These are phyloP conservation scores for Yarrowia porcina DNA, from an alignment of 805 yeast genomes.

Conservation along the genomic window DNA sequence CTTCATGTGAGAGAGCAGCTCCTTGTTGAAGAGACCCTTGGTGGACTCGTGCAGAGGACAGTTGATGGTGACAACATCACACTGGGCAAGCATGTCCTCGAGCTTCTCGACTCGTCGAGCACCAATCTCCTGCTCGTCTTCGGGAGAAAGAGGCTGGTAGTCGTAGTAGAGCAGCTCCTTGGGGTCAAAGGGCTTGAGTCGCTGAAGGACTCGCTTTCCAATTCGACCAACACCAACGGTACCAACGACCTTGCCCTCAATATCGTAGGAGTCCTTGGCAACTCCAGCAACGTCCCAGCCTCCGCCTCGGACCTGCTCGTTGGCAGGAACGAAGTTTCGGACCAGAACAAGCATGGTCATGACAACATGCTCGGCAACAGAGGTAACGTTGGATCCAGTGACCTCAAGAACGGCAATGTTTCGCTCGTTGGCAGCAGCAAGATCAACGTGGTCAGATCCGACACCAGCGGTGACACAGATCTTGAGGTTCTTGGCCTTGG, in stretches of 20 bases:
- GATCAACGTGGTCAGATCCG: slow-evolving; percentile 57
- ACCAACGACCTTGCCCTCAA: slow-evolving; percentile 51
- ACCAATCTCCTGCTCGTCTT: slow-evolving; percentile 48
- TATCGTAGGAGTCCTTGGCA: slow-evolving; percentile 47
- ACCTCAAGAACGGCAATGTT: slow-evolving; percentile 52
- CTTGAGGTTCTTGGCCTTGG: slow-evolving; percentile 41
- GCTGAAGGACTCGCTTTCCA: slow-evolving; percentile 54
- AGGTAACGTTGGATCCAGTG: slow-evolving; percentile 51
- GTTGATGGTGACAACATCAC: slow-evolving; percentile 51
- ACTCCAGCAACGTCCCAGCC: slow-evolving; percentile 47
- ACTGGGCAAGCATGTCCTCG: slow-evolving; percentile 47
- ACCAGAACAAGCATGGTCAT: slow-evolving; percentile 51
- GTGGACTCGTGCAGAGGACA: slow-evolving; percentile 54
- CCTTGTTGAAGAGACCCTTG: slow-evolving; percentile 47
- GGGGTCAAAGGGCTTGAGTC: slow-evolving; percentile 50
- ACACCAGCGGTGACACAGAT: slow-evolving; percentile 53
- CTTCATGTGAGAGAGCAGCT: slow-evolving; percentile 49
- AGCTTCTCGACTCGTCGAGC: slow-evolving; percentile 45
- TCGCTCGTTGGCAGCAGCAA: slow-evolving; percentile 42
- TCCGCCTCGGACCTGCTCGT: slow-evolving; percentile 44
- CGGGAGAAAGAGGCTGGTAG: slow-evolving; percentile 42
- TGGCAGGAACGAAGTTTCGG: slow-evolving; percentile 48
- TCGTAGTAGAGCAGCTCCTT: slow-evolving; percentile 52
- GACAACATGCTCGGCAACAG: slow-evolving; percentile 57
- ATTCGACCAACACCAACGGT: slow-evolving; percentile 64